Base-by-base conservation (phyloP, 805 yeast species). In the Kodamaea nitidulidarum region DNA sequence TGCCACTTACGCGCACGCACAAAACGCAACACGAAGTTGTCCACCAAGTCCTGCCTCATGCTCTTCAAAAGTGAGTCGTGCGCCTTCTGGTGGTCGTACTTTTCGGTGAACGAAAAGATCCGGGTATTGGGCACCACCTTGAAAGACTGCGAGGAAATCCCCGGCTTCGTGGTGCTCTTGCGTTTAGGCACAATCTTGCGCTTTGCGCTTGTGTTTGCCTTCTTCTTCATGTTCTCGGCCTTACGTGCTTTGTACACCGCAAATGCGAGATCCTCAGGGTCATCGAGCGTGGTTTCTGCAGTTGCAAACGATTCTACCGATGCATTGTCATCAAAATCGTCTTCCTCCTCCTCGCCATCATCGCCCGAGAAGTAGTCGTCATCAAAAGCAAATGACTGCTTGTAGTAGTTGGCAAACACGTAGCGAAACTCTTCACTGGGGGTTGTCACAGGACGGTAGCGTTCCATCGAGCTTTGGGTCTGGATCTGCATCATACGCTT, bases 1-100 rank as follows among this genome's bases (percentile, higher is more conserved):
- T 84, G 78, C 81, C 88, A 88, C 63, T 88, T 88, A 63, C 96
- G 80, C 27, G 96, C 96, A 50, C 95, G 73, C 17, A 86, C 62
- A 52, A 83, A 90, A 52, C 95, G 75, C 53, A 90, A 69, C 21
- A 87, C 36, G 48, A 81, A 61, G 51, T 84, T 82, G 60, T 93
- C 99, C 3, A 95, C 84, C 34, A 81, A 71, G 58, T 91, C 98
- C 30, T 79, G 74, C 62, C 91, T 80, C 36, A 79, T 26, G 53
- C 70, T 80, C 70, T 31, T 65, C 56, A 82, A 84, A 76, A 54
- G 80, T 70, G 46, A 73, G 71, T 7, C 20, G 45, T 76, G 75
- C 7, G 80, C 53, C 15, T 68, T 70, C 15, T 68, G 70, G 0
- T 82, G 75, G 16, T 78, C 70, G 43, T 80, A 59, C 33, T 71